A percentile compares a stretch with the other conserved stretches of the same genome.
Conservation (phyloP, 2,329 filamentous ascomycete species). For the Microdochium bolleyi region DNA sequence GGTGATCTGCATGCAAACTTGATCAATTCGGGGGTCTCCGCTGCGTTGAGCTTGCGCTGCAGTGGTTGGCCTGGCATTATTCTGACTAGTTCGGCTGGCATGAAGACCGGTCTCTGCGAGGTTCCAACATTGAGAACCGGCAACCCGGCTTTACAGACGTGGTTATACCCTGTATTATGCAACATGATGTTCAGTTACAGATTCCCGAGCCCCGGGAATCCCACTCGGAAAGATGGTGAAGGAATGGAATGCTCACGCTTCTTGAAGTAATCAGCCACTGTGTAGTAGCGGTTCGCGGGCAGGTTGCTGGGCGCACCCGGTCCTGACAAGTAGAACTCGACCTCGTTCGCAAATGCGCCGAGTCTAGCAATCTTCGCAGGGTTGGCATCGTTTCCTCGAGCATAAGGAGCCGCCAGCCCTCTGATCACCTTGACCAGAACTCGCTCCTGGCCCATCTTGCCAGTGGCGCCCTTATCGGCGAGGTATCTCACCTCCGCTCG, state of each 20-base stretch:
- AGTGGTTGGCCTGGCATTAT: constrained; percentile 59
- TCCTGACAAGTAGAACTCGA: constrained; percentile 21
- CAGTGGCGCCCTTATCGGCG: constrained; percentile 5
- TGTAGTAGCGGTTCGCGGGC: constrained; percentile 13
- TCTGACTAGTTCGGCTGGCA: constrained; percentile 58
- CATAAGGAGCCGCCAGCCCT: constrained; percentile 19
- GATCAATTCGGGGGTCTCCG: constrained; percentile 64
- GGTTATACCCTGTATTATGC: constrained; percentile 13
- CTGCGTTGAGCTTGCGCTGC: constrained; percentile 46
- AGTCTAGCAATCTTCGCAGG: constrained; percentile 10
- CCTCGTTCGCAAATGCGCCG: constrained; percentile 14
- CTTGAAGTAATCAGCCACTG: constrained; percentile 35
- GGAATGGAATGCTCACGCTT: constrained; percentile 24
- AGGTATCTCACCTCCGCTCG: constrained; percentile 9
- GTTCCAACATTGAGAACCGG: constrained; percentile 63
- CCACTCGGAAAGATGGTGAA: background rate
- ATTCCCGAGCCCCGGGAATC: too few species aligned
- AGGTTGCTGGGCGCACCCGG: constrained; percentile 15
- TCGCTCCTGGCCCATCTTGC: constrained; percentile 1
- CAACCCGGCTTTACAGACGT: constrained; percentile 23
- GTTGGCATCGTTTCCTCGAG: constrained; percentile 20
- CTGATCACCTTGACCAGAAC: constrained; percentile 11
- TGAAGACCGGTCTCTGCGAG: constrained; percentile 46
- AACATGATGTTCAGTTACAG: background rate
- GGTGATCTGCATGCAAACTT: constrained; percentile 62